Percentiles rank a stretch among this genome's conserved stretches.
phyloP scores from a whole-genome alignment of 2,329 filamentous ascomycete genomes.

The Hymenoscyphus repandus region DNA sequence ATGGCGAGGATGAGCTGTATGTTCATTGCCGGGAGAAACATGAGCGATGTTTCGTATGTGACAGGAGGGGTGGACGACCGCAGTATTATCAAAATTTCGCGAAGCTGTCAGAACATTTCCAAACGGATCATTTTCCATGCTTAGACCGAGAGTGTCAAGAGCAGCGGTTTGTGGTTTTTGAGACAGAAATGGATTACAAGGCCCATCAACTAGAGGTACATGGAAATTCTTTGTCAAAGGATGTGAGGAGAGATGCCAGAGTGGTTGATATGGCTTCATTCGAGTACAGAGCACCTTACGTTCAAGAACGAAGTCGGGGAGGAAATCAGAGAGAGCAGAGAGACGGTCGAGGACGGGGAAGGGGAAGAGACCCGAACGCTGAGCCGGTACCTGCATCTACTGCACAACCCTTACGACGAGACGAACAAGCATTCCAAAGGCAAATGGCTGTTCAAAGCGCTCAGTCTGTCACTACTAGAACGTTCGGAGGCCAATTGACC shows the following conservation, averaged over 20 bases:
- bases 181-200: conserved; percentile 89
- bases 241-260: conserved; percentile 75
- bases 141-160: conserved; percentile 82
- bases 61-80: conserved; percentile 56
- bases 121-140: conserved; percentile 81
- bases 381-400: conserved; percentile 73
- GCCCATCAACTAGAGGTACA: conserved; percentile 86
- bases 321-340: conserved; percentile 38
- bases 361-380: conserved; percentile 81
- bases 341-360: conserved; percentile 42
- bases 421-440: conserved; percentile 86
- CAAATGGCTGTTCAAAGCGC: conserved; percentile 88
- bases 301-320: conserved; percentile 46
- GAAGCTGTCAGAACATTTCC: conserved; percentile 80
- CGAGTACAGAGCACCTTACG: conserved; percentile 69
- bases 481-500: conserved; percentile 80
- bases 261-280: conserved; percentile 85
- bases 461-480: conserved; percentile 72
- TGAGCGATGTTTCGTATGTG: conserved; percentile 92
- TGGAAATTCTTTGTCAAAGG: conserved; percentile 73
- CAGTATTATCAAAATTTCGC: conserved; percentile 92
- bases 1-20: conserved; percentile 92
- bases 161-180: conserved; percentile 97
- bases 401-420: conserved; percentile 74
- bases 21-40: conserved; percentile 90